Evolutionary conservation across 1,139 yeast species (phyloP), one percentile per base, ranked within the genome.

Genomic region (Lodderomyces theae): DNA sequence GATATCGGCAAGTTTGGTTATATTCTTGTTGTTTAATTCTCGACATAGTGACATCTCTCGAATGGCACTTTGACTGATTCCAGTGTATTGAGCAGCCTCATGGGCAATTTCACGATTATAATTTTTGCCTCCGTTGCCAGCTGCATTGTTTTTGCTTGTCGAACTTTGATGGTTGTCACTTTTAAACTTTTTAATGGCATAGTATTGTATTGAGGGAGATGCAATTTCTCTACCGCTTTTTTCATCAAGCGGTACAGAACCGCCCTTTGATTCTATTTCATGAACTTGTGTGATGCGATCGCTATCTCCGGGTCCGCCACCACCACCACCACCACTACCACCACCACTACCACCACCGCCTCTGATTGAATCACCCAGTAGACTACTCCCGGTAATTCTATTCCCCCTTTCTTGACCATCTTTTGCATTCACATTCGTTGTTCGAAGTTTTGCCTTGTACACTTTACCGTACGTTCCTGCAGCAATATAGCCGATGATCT

Each of bases 401-500:
- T n/a, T 34, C 26, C 24, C 29, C 18, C 18, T 28, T 15, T 28
- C 31, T 15, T 28, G 18, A 15, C 31, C 31, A 28, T 28, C 31
- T 15, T 28, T 28, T 5, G 31, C 18, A 28, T 28, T 28, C 9
- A 25, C 29, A 28, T 28, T 28, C 10, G 31, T 15, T 8, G 39
- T 43, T 51, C 69, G 70, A 22, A 74, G 66, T 48, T 75, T 77
- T 12, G 97, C 97, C 59, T 92, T 92, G 66, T 89, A 94, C 22
- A 92, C 99, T 50, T 94, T 82, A 42, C 99, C 99, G 61, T 92
- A 92, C 0, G 99, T 92, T 30, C 99, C 99, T 1, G 98, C 96
- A 0, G 98, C 98, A 46, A 92, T 94, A 61, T 92, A 92, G 0
- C 99, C 99, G 24, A 88, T 67, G 46, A 94, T 85, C 48, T 85